Percentiles rank a stretch among this genome's conserved stretches.
Evolutionary conservation across 805 yeast genomes (phyloP).

Genomic region (Wickerhamiella azyma): DNA sequence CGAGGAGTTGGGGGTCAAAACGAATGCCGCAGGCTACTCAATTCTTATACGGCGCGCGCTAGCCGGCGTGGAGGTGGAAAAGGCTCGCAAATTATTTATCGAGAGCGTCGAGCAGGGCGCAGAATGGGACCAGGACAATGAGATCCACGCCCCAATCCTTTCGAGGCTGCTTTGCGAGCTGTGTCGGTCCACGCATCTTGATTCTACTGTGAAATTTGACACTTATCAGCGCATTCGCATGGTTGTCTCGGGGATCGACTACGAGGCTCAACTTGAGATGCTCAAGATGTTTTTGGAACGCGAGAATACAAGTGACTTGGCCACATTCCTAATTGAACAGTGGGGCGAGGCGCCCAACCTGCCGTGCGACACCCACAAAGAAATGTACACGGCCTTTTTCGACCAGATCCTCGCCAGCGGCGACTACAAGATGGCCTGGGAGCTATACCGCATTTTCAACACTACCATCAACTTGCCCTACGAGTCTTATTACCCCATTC

Average conservation of each 20-base stretch:
- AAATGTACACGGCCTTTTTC: constrained; percentile 32
- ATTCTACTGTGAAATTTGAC: constrained; percentile 22
- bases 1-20: constrained; percentile 24
- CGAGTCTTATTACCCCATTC: constrained; percentile 44
- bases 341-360: constrained; percentile 25
- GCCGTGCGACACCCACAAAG: constrained; percentile 23
- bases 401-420: constrained; percentile 31
- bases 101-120: constrained; percentile 29
- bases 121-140: constrained; percentile 31
- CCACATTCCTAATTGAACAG: constrained; percentile 32
- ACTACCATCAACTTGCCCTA: constrained; percentile 43
- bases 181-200: constrained; percentile 20
- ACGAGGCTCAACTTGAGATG: constrained; percentile 30
- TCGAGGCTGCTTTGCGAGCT: constrained; percentile 23
- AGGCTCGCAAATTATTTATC: constrained; percentile 27
- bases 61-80: constrained; percentile 18
- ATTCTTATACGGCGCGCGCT: constrained; percentile 28
- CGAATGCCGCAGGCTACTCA: constrained; percentile 29
- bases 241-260: constrained; percentile 26
- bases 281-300: constrained; percentile 26
- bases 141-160: constrained; percentile 16
- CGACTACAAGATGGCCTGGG: constrained; percentile 38
- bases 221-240: constrained; percentile 33
- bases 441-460: constrained; percentile 42
- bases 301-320: constrained; percentile 30